Conservation (phyloP, 2,329 filamentous ascomycete genomes). For the Triangularia setosa region DNA sequence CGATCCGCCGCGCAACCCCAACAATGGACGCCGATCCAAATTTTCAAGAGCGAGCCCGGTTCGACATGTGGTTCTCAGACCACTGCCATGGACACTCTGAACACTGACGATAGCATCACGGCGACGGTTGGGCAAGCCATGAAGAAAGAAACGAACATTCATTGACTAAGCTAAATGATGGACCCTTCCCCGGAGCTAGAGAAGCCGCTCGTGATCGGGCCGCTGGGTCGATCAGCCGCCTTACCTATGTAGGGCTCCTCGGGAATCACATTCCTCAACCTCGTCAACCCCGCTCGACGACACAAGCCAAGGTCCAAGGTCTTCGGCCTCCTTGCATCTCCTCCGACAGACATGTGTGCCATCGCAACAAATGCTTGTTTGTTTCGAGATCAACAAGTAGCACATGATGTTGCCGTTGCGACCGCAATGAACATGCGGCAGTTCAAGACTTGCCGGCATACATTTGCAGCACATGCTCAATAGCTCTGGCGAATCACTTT, state of each 20-base stretch:
- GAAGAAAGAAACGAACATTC: neutral
- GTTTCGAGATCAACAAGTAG: neutral
- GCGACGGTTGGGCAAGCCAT: neutral
- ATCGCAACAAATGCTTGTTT: neutral
- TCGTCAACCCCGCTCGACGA: neutral
- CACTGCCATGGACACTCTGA: neutral
- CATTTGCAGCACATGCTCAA: slow-evolving; percentile 9
- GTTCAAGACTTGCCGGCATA: slow-evolving; percentile 20
- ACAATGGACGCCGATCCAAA: neutral
- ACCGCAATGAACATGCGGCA: slow-evolving; percentile 22
- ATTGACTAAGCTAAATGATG: neutral
- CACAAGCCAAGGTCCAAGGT: slow-evolving; percentile 7
- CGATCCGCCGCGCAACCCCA: neutral
- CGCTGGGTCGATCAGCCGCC: slow-evolving; percentile 13
- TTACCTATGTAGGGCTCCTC: neutral
- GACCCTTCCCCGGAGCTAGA: slow-evolving; percentile 19
- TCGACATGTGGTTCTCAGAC: neutral
- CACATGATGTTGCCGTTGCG: slow-evolving; percentile 2
- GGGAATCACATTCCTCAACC: slow-evolving; percentile 10
- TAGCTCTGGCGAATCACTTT: slow-evolving; percentile 15
- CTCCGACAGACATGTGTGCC: neutral
- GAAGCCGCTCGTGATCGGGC: slow-evolving; percentile 18
- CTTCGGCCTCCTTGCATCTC: neutral
- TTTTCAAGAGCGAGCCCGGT: neutral
- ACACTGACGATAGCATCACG: neutral